Conservation (phyloP, 306 rosid genomes). For the Fragaria ananassa region DNA sequence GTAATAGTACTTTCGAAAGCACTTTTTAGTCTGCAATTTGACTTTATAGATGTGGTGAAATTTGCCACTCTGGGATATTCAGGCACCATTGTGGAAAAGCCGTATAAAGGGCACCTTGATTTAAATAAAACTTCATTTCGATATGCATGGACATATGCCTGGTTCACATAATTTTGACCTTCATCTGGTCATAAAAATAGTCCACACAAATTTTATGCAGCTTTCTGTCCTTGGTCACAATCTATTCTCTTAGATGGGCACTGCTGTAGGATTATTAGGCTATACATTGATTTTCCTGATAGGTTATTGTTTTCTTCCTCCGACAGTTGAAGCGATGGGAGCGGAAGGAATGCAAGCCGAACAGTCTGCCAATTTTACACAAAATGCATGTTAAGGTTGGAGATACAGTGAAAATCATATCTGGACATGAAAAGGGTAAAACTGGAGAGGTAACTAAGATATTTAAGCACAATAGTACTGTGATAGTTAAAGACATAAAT, state of each 20-base stretch:
- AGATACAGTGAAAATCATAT: conserved; percentile 78
- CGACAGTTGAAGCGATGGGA: conserved; percentile 87
- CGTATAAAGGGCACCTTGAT: neutral
- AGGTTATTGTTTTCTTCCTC: conserved; percentile 16
- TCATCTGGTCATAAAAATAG: neutral
- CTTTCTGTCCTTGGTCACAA: neutral
- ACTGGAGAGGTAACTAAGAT: conserved; percentile 65
- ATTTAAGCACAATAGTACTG: conserved; percentile 77
- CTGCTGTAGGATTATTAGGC: neutral
- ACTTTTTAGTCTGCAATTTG: neutral
- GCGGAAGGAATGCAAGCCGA: conserved; percentile 88
- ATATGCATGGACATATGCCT: neutral
- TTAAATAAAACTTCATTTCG: neutral
- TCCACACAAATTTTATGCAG: neutral
- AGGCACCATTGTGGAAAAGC: neutral
- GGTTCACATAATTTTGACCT: neutral
- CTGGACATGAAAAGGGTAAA: conserved; percentile 90
- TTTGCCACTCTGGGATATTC: neutral
- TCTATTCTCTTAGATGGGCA: conserved; percentile 1
- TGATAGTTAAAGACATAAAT: conserved; percentile 65
- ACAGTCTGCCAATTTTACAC: conserved; percentile 78
- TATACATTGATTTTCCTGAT: conserved; percentile 8
- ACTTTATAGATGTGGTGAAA: neutral
- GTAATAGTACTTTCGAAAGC: neutral
- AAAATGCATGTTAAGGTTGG: conserved; percentile 95